Conservation (phyloP, 345 rosid species). For the Mallotus nudiflorus region DNA sequence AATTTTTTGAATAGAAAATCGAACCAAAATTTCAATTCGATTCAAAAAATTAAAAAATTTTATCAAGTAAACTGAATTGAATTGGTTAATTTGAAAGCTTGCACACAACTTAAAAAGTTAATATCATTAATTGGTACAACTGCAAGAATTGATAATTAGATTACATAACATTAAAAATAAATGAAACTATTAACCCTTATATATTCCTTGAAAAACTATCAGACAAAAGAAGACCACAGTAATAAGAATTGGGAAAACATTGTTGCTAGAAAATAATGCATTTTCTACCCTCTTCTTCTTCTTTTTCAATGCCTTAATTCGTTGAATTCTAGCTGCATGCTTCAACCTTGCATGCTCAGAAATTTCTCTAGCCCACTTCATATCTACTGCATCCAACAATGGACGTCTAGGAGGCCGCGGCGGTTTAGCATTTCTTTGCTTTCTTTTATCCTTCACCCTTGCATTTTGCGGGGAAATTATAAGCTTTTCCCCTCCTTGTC, state of each 20-base stretch:
- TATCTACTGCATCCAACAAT: conserved; percentile 16
- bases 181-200: background rate
- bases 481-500: background rate
- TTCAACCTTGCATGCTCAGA: conserved; percentile 30
- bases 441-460: conserved; percentile 16
- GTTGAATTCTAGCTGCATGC: conserved; percentile 24
- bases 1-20: no score
- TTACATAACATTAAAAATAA: no score
- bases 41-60: no score
- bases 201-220: conserved; percentile 37
- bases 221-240: conserved; percentile 35
- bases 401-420: conserved; percentile 34
- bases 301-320: conserved; percentile 22
- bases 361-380: conserved; percentile 32
- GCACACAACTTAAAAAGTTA: no score
- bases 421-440: conserved; percentile 36
- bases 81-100: no score
- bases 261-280: conserved; percentile 22
- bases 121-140: no score
- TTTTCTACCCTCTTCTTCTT: conserved; percentile 29
- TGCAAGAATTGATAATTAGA: no score
- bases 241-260: conserved; percentile 26
- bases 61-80: no score
- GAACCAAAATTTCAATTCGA: no score
- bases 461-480: background rate